Percentiles rank a stretch among this genome's conserved stretches.
Evolutionary conservation across 495 filamentous ascomycete species (phyloP).

Genomic region (Lindgomyces ingoldianus): DNA sequence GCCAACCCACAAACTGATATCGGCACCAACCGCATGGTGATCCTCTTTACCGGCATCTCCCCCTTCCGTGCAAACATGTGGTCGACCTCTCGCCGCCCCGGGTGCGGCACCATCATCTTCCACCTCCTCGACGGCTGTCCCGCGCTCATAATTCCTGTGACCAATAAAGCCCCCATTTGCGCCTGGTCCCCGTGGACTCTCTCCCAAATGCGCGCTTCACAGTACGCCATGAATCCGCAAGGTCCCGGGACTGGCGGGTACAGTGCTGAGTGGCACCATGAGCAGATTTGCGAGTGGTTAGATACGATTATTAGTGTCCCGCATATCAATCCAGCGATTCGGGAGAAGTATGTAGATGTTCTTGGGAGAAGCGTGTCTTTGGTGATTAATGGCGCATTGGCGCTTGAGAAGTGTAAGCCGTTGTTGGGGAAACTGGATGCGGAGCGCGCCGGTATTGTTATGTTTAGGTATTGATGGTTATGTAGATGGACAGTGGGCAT

Average conservation of each 20-base stretch:
- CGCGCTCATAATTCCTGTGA: conserved; percentile 45
- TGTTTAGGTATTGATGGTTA: conserved; percentile 43
- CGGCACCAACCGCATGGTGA: conserved; percentile 43
- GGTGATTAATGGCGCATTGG: conserved; percentile 41
- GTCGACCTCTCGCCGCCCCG: conserved; percentile 47
- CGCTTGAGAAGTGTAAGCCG: conserved; percentile 32
- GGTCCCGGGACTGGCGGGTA: conserved; percentile 15
- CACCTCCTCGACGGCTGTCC: conserved; percentile 48
- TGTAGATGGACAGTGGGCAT: no score
- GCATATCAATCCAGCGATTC: conserved; percentile 27
- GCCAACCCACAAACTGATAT: conserved; percentile 43
- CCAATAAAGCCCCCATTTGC: conserved; percentile 39
- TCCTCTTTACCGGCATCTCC: conserved; percentile 46
- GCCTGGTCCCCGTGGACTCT: conserved; percentile 47
- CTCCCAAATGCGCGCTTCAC: conserved; percentile 33
- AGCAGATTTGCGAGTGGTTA: conserved; percentile 44
- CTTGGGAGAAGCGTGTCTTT: conserved; percentile 37
- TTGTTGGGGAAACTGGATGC: conserved; percentile 38
- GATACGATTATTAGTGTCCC: conserved; percentile 33
- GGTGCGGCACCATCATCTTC: conserved; percentile 47
- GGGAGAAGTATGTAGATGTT: conserved; percentile 37
- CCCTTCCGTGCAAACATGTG: conserved; percentile 48
- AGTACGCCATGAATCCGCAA: conserved; percentile 15
- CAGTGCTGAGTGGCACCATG: conserved; percentile 42
- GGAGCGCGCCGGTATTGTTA: conserved; percentile 37